A percentile compares a stretch with the other conserved stretches of the same genome.
Conservation (phyloP, 805 yeast genomes). For the Kuraishia molischiana region DNA sequence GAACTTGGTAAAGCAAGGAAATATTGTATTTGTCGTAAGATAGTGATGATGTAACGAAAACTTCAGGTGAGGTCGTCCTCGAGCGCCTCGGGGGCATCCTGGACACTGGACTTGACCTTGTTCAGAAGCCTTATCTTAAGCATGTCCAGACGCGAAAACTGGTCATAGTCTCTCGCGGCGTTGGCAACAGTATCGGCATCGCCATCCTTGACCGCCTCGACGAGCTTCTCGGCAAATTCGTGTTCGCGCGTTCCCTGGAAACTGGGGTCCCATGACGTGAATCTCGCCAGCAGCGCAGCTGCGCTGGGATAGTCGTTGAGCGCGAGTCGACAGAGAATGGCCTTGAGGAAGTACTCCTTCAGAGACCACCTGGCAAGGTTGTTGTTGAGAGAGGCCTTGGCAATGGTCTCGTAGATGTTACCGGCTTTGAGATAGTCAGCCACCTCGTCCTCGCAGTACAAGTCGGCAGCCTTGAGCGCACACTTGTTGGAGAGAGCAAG, state of each 20-base stretch:
- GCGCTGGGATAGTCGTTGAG: slow-evolving; percentile 80
- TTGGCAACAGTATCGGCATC: slow-evolving; percentile 70
- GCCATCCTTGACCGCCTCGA: slow-evolving; percentile 70
- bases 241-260: slow-evolving; percentile 73
- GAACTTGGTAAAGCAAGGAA: too few species aligned
- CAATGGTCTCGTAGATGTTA: slow-evolving; percentile 67
- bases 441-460: slow-evolving; percentile 51
- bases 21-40: background rate
- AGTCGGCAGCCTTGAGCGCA: slow-evolving; percentile 80
- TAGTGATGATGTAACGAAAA: too few species aligned
- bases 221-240: slow-evolving; percentile 52
- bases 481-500: slow-evolving; percentile 86
- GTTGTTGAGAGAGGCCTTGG: slow-evolving; percentile 65
- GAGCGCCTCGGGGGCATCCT: slow-evolving; percentile 18
- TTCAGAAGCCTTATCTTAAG: slow-evolving; percentile 81
- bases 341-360: slow-evolving; percentile 84
- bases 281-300: slow-evolving; percentile 54
- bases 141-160: slow-evolving; percentile 78
- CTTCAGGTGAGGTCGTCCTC: slow-evolving; percentile 24
- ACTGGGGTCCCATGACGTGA: slow-evolving; percentile 60
- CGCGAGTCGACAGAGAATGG: slow-evolving; percentile 75
- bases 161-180: slow-evolving; percentile 75
- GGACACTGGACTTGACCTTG: slow-evolving; percentile 53
- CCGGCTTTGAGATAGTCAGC: slow-evolving; percentile 74
- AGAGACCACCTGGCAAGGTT: slow-evolving; percentile 80